These are phyloP conservation scores for Grifola frondosa DNA, from an alignment of 1,284 basidiomycete species.

Conservation along the genomic window DNA sequence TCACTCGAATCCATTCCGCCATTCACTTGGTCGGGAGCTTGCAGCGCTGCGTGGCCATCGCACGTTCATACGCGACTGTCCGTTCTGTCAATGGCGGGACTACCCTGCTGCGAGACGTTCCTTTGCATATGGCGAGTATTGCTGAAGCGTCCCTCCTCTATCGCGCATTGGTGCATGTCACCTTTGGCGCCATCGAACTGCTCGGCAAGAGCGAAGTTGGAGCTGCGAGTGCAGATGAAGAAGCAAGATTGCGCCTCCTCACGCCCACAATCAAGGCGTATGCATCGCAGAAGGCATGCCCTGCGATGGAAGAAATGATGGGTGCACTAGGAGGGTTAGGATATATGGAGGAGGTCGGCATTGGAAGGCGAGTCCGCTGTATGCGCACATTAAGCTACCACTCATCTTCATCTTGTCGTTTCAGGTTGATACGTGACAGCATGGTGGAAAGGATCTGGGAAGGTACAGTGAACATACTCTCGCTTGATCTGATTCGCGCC, in stretches of 20 bases:
- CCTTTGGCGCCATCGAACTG: slow-evolving; percentile 56
- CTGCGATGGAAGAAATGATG: slow-evolving; percentile 74
- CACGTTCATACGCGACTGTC: slow-evolving; percentile 60
- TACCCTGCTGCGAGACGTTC: slow-evolving; percentile 47
- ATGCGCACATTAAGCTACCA: not conserved
- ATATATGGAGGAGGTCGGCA: slow-evolving; percentile 78
- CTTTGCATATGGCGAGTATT: slow-evolving; percentile 62
- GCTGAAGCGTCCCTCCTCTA: slow-evolving; percentile 61
- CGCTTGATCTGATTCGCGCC: slow-evolving; percentile 63
- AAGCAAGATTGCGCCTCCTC: slow-evolving; percentile 57
- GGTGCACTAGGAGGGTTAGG: slow-evolving; percentile 73
- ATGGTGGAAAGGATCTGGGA: slow-evolving; percentile 86
- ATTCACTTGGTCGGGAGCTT: slow-evolving; percentile 55
- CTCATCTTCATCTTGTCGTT: not conserved
- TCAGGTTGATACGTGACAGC: slow-evolving; percentile 56
- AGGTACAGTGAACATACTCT: slow-evolving; percentile 66
- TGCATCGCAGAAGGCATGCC: slow-evolving; percentile 57
- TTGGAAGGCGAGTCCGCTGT: slow-evolving; percentile 46
- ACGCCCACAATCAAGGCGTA: slow-evolving; percentile 75
- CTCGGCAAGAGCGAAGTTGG: slow-evolving; percentile 64
- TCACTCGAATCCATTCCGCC: slow-evolving; percentile 72
- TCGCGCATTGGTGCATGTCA: slow-evolving; percentile 61
- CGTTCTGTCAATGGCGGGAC: slow-evolving; percentile 53
- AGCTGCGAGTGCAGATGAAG: slow-evolving; percentile 47
- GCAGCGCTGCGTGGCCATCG: slow-evolving; percentile 63